Conservation (phyloP, 148 eudicot species). For the Fagopyrum esculentum region DNA sequence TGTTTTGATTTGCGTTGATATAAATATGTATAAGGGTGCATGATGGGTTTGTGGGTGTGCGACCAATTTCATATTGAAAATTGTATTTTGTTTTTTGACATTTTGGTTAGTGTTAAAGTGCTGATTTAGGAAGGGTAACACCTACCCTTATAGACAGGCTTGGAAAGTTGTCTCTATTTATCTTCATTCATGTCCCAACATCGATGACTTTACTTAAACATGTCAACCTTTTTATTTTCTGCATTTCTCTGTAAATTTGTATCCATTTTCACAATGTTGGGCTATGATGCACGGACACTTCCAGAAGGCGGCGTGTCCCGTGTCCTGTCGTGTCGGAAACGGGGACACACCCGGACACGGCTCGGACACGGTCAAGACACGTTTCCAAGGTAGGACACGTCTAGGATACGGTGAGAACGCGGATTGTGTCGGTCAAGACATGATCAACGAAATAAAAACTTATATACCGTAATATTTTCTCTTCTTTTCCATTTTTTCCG, state of each 20-base stretch:
- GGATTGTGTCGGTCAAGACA: no score
- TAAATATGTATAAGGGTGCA: conserved; percentile 10
- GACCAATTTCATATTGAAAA: not conserved
- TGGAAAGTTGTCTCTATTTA: conserved; percentile 2
- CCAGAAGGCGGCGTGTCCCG: no score
- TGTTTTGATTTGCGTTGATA: not conserved
- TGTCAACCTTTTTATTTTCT: not conserved
- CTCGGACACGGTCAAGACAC: no score
- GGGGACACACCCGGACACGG: no score
- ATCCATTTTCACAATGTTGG: no score
- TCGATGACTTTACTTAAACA: not conserved
- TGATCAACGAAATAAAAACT: no score
- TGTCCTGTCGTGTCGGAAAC: no score
- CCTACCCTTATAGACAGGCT: conserved; percentile 11
- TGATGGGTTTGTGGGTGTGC: conserved; percentile 13
- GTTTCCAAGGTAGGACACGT: no score
- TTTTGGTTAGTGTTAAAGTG: conserved; percentile 11
- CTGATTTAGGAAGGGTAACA: conserved; percentile 15
- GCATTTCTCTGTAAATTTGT: not conserved
- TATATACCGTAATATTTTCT: no score
- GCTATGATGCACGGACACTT: no score
- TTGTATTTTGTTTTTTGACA: not conserved
- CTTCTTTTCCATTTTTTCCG: no score
- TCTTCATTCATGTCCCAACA: conserved; percentile 1
- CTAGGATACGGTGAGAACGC: no score